Conservation (phyloP, 1,284 basidiomycete species). For the Meira miltonrushii region DNA sequence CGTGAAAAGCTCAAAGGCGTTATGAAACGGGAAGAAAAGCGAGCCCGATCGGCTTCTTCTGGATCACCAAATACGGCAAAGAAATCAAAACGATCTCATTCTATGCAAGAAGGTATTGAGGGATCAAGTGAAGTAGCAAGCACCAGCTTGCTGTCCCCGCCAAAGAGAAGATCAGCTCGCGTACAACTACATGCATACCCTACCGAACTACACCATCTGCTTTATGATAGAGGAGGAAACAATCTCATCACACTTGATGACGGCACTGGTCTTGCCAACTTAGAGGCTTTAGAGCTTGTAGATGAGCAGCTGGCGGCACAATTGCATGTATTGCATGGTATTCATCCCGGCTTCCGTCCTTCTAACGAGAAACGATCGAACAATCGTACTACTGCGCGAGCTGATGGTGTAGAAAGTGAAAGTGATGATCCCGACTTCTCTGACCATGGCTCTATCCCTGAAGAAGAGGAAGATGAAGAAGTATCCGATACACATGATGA, state of each 20-base stretch:
- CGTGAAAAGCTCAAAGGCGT: not conserved
- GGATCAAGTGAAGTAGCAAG: not conserved
- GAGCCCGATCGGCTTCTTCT: not conserved
- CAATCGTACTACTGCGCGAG: not conserved
- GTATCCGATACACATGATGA: no score
- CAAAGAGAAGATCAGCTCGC: not conserved
- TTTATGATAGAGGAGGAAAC: conserved; percentile 8
- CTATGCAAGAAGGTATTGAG: not conserved
- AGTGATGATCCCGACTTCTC: not conserved
- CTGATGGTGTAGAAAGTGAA: not conserved
- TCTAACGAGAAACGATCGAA: not conserved
- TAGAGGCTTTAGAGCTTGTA: conserved; percentile 6
- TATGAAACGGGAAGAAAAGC: conserved; percentile 1
- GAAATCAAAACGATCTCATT: not conserved
- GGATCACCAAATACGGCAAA: not conserved
- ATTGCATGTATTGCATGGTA: conserved; percentile 9
- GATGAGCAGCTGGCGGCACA: conserved; percentile 13
- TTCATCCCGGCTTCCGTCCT: not conserved
- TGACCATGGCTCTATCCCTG: not conserved
- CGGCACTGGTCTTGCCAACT: not conserved
- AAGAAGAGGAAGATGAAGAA: conserved; percentile 2
- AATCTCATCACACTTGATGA: not conserved
- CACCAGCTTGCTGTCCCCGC: not conserved
- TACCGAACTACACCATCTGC: conserved; percentile 6
- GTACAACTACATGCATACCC: not conserved